Conservation (phyloP, 371 early-diverging fungal genomes). For the Saksenaea vasiformis region DNA sequence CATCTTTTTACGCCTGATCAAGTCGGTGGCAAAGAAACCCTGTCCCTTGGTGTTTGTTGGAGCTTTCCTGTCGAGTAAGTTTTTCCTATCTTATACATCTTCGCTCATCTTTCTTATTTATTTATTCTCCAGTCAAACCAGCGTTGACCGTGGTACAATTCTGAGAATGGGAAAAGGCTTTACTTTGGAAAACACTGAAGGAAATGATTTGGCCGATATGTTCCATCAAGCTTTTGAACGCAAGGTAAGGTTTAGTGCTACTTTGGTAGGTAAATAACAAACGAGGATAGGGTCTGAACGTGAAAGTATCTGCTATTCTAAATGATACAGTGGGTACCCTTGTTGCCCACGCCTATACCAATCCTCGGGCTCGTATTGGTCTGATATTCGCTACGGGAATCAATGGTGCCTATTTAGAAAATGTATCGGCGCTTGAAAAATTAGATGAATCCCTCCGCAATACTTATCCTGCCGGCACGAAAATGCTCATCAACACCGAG, state of each 20-base stretch:
- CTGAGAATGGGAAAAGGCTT: constrained; percentile 95
- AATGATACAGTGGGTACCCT: constrained; percentile 95
- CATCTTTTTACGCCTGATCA: constrained; percentile 30
- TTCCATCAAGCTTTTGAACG: constrained; percentile 80
- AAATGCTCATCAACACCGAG: constrained; percentile 90
- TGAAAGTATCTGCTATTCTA: constrained; percentile 81
- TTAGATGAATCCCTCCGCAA: constrained; percentile 60
- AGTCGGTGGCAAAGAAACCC: constrained; percentile 30
- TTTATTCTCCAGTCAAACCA: constrained; percentile 62
- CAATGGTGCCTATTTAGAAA: constrained; percentile 89
- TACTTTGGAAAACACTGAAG: constrained; percentile 70
- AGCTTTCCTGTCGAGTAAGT: constrained; percentile 56
- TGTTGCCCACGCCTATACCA: constrained; percentile 79
- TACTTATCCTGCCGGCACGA: constrained; percentile 41
- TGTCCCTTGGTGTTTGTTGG: constrained; percentile 54
- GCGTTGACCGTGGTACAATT: constrained; percentile 71
- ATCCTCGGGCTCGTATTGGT: constrained; percentile 78
- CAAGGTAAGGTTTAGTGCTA: constrained; percentile 40
- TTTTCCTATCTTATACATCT: neutral
- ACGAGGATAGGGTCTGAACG: constrained; percentile 52
- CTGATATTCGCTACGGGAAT: constrained; percentile 93
- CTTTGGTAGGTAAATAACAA: no score
- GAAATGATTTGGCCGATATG: constrained; percentile 80
- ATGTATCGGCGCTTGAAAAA: constrained; percentile 71
- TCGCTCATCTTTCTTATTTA: neutral